Percentiles rank a stretch among this genome's conserved stretches.
Conservation (phyloP, 2,329 filamentous ascomycete genomes). For the Phialophora tarda region DNA sequence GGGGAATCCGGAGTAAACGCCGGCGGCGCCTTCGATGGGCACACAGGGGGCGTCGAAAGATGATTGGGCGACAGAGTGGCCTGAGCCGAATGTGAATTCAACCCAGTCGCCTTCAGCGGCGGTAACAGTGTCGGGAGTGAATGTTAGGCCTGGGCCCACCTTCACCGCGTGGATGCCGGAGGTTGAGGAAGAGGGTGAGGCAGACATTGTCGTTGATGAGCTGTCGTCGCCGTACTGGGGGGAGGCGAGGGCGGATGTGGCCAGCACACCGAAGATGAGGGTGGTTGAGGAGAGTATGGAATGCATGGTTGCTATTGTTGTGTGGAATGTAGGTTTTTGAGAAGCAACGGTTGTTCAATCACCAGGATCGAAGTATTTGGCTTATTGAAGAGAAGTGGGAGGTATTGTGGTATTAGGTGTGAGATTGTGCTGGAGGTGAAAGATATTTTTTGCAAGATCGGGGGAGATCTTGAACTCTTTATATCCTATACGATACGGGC, state of each 20-base stretch:
- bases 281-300: slow-evolving; percentile 28
- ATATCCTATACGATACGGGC: slow-evolving; percentile 2
- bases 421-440: background rate
- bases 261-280: slow-evolving; percentile 31
- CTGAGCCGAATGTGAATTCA: slow-evolving; percentile 60
- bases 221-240: slow-evolving; percentile 31
- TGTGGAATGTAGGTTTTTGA: background rate
- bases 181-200: slow-evolving; percentile 18
- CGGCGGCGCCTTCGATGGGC: slow-evolving; percentile 44
- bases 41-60: slow-evolving; percentile 58
- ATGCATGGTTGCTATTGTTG: slow-evolving; percentile 25
- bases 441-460: background rate
- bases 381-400: background rate
- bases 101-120: slow-evolving; percentile 56
- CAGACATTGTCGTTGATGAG: slow-evolving; percentile 8
- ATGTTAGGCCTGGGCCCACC: slow-evolving; percentile 46
- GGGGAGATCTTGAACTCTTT: slow-evolving; percentile 13
- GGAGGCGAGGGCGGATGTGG: slow-evolving; percentile 32
- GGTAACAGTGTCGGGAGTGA: slow-evolving; percentile 53
- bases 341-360: slow-evolving; percentile 1
- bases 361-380: slow-evolving; percentile 2
- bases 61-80: slow-evolving; percentile 59
- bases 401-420: background rate
- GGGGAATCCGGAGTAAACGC: slow-evolving; percentile 56
- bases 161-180: slow-evolving; percentile 30